A percentile compares a stretch with the other conserved stretches of the same genome.
Evolutionary conservation across 163 green algal species (phyloP).

Genomic region (Scenedesmus sp.): DNA sequence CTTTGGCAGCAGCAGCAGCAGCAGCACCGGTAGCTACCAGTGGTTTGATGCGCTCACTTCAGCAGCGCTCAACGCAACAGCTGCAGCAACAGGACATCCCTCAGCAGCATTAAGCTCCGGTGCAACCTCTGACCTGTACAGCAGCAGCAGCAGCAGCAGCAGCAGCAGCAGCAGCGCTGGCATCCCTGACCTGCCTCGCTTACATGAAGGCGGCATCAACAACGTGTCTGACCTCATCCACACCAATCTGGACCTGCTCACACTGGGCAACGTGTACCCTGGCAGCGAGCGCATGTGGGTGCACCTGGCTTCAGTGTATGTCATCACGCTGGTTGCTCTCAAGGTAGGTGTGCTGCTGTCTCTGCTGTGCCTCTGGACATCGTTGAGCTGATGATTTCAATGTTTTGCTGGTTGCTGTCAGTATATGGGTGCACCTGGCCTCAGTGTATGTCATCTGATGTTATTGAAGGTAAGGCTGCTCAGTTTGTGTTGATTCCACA

Average conservation of each 20-base stretch:
- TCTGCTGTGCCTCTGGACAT: no score
- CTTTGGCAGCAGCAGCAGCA: not conserved
- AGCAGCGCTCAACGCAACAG: not conserved
- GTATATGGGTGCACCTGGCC: constrained; percentile 82
- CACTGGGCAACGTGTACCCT: constrained; percentile 69
- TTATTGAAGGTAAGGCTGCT: constrained; percentile 53
- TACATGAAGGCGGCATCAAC: not conserved
- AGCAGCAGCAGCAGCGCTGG: not conserved
- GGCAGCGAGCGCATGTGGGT: constrained; percentile 74
- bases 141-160: not conserved
- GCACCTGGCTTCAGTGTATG: constrained; percentile 75
- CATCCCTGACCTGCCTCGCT: not conserved
- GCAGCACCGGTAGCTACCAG: not conserved
- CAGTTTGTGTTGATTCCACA: not conserved
- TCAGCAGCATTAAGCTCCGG: not conserved
- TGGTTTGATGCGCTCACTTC: not conserved
- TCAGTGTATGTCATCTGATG: constrained; percentile 72
- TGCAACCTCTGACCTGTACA: not conserved
- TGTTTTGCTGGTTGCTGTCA: no score
- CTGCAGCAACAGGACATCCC: not conserved
- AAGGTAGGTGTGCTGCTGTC: constrained; percentile 37
- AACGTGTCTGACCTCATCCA: constrained; percentile 39
- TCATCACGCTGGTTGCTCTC: constrained; percentile 73
- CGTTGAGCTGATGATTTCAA: no score
- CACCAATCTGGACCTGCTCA: constrained; percentile 72